Conservation (phyloP, 2,329 filamentous ascomycete genomes). For the Botrytis sinoallii region DNA sequence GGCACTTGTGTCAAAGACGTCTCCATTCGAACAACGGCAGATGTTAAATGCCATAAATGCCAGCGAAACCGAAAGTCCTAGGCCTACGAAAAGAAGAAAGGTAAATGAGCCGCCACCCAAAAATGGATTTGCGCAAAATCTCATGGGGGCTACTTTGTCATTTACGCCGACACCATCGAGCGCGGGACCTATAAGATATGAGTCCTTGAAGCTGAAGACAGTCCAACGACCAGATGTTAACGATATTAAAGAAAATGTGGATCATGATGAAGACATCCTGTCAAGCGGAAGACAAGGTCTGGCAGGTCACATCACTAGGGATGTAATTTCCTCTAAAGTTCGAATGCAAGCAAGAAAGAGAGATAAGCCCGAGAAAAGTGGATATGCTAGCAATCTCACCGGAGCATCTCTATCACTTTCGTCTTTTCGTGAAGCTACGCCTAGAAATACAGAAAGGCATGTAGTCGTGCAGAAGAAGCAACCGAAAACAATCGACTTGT, state of each 20-base stretch:
- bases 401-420: constrained; percentile 31
- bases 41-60: constrained; percentile 25
- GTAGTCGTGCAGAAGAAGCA: not conserved
- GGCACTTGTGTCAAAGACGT: constrained; percentile 53
- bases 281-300: not conserved
- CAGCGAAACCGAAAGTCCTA: constrained; percentile 32
- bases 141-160: constrained; percentile 48
- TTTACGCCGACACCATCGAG: constrained; percentile 36
- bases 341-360: constrained; percentile 21
- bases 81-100: constrained; percentile 44
- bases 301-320: not conserved
- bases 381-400: constrained; percentile 35
- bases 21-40: constrained; percentile 63
- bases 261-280: not conserved
- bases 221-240: constrained; percentile 21
- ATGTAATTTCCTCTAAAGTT: not conserved
- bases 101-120: constrained; percentile 43
- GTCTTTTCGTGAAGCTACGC: constrained; percentile 9
- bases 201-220: constrained; percentile 25
- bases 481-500: constrained; percentile 6
- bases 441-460: not conserved
- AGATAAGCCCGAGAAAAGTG: constrained; percentile 24
- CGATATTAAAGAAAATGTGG: constrained; percentile 22
- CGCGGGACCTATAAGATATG: constrained; percentile 30
- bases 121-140: constrained; percentile 49